These are phyloP conservation scores for Vitis riparia DNA, from an alignment of 164 flowering plant genomes.

Conservation along the genomic window DNA sequence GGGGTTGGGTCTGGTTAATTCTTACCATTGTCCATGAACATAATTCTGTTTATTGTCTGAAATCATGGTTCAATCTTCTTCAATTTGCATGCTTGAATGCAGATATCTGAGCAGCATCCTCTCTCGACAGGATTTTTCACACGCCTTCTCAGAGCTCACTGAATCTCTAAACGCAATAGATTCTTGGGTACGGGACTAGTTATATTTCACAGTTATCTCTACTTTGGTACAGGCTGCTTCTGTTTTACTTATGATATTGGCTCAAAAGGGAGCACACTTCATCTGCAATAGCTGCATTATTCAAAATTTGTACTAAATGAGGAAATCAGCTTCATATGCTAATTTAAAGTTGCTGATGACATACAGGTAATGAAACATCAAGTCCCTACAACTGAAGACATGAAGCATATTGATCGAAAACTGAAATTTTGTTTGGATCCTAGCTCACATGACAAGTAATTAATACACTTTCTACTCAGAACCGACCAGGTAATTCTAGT, in stretches of 20 bases:
- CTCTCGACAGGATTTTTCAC: conserved; percentile 58
- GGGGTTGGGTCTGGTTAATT: neutral
- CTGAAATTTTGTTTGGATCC: conserved; percentile 85
- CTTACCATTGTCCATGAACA: neutral
- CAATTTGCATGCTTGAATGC: conserved; percentile 23
- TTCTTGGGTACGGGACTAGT: conserved; percentile 45
- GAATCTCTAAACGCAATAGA: conserved; percentile 58
- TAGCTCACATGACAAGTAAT: conserved; percentile 83
- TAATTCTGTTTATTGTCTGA: neutral
- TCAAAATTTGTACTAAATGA: neutral
- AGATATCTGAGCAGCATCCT: conserved; percentile 69
- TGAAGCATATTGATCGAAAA: conserved; percentile 91
- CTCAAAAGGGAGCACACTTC: neutral
- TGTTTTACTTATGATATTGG: neutral
- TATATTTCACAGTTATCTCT: neutral
- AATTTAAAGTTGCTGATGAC: neutral
- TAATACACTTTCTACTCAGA: neutral
- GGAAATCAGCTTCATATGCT: neutral
- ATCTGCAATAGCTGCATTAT: neutral
- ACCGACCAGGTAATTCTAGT: neutral
- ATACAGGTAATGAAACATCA: conserved; percentile 55
- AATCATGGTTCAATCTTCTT: conserved; percentile 6
- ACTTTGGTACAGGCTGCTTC: neutral
- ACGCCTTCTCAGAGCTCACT: conserved; percentile 51
- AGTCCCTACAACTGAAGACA: conserved; percentile 74